These are phyloP conservation scores for Blakeslea trispora DNA, from an alignment of 371 early-diverging fungal species.

Conservation along the genomic window DNA sequence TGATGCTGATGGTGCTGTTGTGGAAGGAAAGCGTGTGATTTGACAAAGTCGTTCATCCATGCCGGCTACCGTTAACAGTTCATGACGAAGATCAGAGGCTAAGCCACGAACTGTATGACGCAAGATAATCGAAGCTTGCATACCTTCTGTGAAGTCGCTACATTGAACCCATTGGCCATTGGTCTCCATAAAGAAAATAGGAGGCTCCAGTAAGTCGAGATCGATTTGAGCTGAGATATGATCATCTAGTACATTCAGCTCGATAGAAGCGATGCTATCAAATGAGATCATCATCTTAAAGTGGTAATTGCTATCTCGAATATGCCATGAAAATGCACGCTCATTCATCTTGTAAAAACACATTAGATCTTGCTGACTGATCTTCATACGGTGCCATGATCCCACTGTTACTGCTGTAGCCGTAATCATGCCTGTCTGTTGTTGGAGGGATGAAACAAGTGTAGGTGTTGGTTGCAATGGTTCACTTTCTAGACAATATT, in stretches of 20 bases:
- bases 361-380: conserved; percentile 57
- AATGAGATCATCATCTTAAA: conserved; percentile 72
- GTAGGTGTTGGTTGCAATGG: conserved; percentile 8
- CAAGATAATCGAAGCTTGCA: conserved; percentile 67
- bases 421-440: conserved; percentile 25
- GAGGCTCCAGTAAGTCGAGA: conserved; percentile 60
- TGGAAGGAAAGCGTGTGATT: conserved; percentile 33
- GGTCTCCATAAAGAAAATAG: conserved; percentile 67
- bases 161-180: conserved; percentile 62
- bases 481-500: conserved; percentile 22
- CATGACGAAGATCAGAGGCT: conserved; percentile 53
- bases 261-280: conserved; percentile 36
- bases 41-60: conserved; percentile 39
- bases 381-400: conserved; percentile 77
- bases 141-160: conserved; percentile 78
- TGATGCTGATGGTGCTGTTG: too few relatives aligned
- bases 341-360: conserved; percentile 58
- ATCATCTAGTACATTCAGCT: conserved; percentile 37
- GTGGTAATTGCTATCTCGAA: conserved; percentile 64
- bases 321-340: conserved; percentile 70
- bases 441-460: neutral
- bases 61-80: conserved; percentile 39
- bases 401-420: conserved; percentile 69
- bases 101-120: conserved; percentile 68
- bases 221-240: conserved; percentile 55